Evolutionary conservation across 805 yeast species (phyloP), one percentile per base, ranked within the genome.

Genomic region (Wickerhamomyces hampshirensis): DNA sequence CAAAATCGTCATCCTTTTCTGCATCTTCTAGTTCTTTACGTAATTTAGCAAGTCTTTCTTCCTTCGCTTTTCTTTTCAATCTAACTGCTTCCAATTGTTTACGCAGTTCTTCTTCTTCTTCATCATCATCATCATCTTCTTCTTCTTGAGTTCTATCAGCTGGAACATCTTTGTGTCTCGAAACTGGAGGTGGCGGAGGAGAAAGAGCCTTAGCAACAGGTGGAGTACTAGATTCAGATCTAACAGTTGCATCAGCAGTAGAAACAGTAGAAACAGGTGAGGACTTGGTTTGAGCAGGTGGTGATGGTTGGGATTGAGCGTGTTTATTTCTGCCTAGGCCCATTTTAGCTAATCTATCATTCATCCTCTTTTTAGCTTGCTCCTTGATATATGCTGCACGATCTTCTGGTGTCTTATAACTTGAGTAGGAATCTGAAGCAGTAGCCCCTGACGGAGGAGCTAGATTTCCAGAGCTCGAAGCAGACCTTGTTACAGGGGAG

Each of bases 361-460:
- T 80, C 96, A 88, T 87, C 59, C 84, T 74, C 51, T 80, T 78
- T 48, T 75, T 75, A 3, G 86, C 86, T 52, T 84, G 91, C 13
- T 87, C 91, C 57, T 85, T 87, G 35, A 86, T 77, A 50, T 75
- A 73, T n/a, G 85, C 82, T 5, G 93, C 74, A 42, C 94, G 68
- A 31, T 84, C 89, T 40, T 76, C 83, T 1, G 84, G 69, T 9
- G 76, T 63, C 21, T 57, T 65, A 53, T 59, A 66, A 17, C 48
- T 46, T 13, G 59, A 41, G 18, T 49, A 48, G 10, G 55, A 48
- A 15, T 46, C 48, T 10, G 59, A 34, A 3, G 53, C 35, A 4
- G 56, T 39, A 11, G 59, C 40, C 21, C 35, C 42, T 10, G 51
- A 44, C 11, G 51, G 43, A 9, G 47, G 33, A 18, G 47, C 19